These are phyloP conservation scores for Lasiosphaeria ovina DNA, from an alignment of 495 filamentous ascomycete species.

Conservation along the genomic window DNA sequence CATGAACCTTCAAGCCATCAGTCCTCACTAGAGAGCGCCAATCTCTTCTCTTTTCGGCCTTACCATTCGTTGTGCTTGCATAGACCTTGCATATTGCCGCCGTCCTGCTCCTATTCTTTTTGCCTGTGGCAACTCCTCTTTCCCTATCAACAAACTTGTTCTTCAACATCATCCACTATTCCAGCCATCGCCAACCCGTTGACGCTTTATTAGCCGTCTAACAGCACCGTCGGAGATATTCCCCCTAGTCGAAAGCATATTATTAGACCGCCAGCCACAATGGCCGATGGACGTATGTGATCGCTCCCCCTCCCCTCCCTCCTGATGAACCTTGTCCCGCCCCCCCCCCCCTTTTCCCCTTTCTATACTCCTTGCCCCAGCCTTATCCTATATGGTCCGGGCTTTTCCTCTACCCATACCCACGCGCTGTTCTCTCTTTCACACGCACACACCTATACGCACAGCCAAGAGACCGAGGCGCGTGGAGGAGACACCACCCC, in stretches of 20 bases:
- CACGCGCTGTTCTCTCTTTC: not conserved
- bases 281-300: constrained; percentile 37
- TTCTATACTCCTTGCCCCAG: not conserved
- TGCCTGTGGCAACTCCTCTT: constrained; percentile 2
- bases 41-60: constrained; percentile 33
- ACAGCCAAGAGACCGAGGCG: not conserved
- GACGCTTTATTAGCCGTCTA: not conserved
- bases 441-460: not conserved
- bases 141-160: not conserved
- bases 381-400: not conserved
- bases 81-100: constrained; percentile 19
- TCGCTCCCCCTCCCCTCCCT: not conserved
- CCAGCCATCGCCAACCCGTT: not conserved
- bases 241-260: not conserved
- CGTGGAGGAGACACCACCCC: constrained; percentile 2
- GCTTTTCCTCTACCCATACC: not conserved
- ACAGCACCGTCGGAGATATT: not conserved
- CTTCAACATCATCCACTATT: not conserved
- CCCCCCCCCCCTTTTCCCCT: constrained; percentile 4
- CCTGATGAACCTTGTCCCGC: not conserved
- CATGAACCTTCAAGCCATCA: constrained; percentile 23
- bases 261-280: constrained; percentile 14
- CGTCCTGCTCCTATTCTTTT: constrained; percentile 3
- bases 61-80: constrained; percentile 20
- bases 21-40: constrained; percentile 19